A percentile compares a stretch with the other conserved stretches of the same genome.
Conservation (phyloP, 2,329 filamentous ascomycete species). For the Scytalidium lignicola region DNA sequence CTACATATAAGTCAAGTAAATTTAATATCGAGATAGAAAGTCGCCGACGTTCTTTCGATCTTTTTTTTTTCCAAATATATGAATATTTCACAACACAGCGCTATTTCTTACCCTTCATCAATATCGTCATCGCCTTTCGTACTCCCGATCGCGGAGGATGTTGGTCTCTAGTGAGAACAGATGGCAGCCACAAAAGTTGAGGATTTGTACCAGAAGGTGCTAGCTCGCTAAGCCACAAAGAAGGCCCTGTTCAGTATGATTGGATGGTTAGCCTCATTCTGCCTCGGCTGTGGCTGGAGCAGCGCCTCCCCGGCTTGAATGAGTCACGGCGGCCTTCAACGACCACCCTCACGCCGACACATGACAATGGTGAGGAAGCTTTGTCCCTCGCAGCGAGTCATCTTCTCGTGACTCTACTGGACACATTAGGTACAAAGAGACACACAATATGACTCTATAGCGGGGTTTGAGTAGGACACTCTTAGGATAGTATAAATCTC, state of each 20-base stretch:
- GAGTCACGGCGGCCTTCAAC: background rate
- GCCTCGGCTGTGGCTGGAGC: background rate
- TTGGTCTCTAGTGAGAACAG: too few relatives aligned
- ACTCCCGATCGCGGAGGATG: too few relatives aligned
- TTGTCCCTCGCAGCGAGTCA: background rate
- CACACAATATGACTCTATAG: background rate
- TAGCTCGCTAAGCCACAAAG: background rate
- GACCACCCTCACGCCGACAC: too few relatives aligned
- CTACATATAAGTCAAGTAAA: too few relatives aligned
- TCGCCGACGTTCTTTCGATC: too few relatives aligned
- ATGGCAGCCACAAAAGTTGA: too few relatives aligned
- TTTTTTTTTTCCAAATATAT: too few relatives aligned
- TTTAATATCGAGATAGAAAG: too few relatives aligned
- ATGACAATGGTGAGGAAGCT: background rate
- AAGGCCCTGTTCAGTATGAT: background rate
- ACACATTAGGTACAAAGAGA: background rate
- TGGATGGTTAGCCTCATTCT: background rate
- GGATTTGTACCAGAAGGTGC: background rate
- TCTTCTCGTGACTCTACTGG: constrained; percentile 9
- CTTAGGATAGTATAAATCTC: background rate
- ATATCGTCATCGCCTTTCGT: too few relatives aligned
- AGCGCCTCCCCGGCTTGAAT: background rate
- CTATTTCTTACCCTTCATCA: too few relatives aligned
- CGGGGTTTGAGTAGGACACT: background rate
- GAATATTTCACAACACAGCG: too few relatives aligned